These are phyloP conservation scores for Beauveria pseudobassiana DNA, from an alignment of 2,329 filamentous ascomycete species.

Conservation along the genomic window DNA sequence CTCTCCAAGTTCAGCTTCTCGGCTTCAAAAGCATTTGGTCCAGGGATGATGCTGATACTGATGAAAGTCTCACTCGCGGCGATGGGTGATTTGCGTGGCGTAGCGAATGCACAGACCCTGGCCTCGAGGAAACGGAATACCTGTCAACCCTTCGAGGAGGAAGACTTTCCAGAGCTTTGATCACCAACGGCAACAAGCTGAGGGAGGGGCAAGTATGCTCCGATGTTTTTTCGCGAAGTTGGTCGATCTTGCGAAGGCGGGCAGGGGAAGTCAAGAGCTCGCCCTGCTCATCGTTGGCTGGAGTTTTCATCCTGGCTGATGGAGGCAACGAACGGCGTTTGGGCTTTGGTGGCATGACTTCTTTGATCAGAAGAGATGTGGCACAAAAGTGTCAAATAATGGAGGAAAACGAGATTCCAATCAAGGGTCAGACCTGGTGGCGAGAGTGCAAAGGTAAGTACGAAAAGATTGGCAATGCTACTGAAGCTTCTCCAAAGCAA, in stretches of 20 bases:
- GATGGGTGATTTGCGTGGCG: conserved; percentile 22
- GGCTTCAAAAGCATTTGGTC: conserved; percentile 14
- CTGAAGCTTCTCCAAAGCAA: no score
- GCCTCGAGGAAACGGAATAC: conserved; percentile 24
- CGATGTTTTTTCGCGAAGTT: conserved; percentile 21
- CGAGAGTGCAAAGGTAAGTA: no score
- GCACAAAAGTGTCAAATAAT: no score
- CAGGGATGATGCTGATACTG: conserved; percentile 35
- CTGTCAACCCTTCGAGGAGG: conserved; percentile 25
- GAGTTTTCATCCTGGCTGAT: no score
- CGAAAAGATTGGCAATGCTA: no score
- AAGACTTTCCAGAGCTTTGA: conserved; percentile 27
- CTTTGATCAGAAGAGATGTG: no score
- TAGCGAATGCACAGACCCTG: conserved; percentile 25
- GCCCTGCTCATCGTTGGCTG: no score
- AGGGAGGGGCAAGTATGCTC: conserved; percentile 17
- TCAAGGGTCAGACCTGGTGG: no score
- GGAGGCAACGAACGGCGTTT: no score
- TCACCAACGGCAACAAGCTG: conserved; percentile 26
- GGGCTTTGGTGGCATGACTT: no score
- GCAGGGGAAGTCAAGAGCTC: not conserved
- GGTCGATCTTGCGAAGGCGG: conserved; percentile 21
- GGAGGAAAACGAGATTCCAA: no score
- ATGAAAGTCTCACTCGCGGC: conserved; percentile 27
- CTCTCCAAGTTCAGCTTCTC: conserved; percentile 13